phyloP scores from a whole-genome alignment of 1,284 basidiomycete genomes.

The Rugosomyces carneus region DNA sequence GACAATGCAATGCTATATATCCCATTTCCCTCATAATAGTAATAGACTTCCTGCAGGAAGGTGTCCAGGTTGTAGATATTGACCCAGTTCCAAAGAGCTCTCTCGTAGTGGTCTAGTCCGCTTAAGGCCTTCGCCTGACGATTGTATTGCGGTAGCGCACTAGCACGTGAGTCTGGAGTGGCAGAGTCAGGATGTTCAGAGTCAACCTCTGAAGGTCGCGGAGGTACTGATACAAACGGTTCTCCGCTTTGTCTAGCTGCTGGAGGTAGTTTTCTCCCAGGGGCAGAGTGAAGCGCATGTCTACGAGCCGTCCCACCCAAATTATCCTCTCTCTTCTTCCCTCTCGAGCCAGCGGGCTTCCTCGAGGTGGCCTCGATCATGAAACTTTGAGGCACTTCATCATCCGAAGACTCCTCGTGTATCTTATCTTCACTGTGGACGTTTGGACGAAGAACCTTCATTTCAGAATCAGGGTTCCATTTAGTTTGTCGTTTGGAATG shows the following conservation, averaged over 20 bases:
- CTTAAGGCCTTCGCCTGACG: slow-evolving; percentile 47
- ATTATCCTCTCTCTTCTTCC: slow-evolving; percentile 14
- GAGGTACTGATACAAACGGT: slow-evolving; percentile 45
- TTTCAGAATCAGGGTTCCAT: slow-evolving; percentile 52
- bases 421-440: slow-evolving; percentile 55
- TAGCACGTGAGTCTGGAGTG: slow-evolving; percentile 13
- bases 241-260: slow-evolving; percentile 25
- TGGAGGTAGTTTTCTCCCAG: slow-evolving; percentile 38
- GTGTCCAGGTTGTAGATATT: slow-evolving; percentile 96
- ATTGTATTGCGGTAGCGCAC: slow-evolving; percentile 17
- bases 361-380: slow-evolving; percentile 64
- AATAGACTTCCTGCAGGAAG: slow-evolving; percentile 93
- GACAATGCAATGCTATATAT: slow-evolving; percentile 91
- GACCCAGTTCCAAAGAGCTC: slow-evolving; percentile 97
- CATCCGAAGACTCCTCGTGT: slow-evolving; percentile 62
- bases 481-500: slow-evolving; percentile 43
- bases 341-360: slow-evolving; percentile 25
- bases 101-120: slow-evolving; percentile 80
- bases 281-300: slow-evolving; percentile 42
- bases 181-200: slow-evolving; percentile 26
- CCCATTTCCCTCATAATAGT: slow-evolving; percentile 94
- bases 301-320: slow-evolving; percentile 21
- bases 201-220: slow-evolving; percentile 61
- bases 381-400: slow-evolving; percentile 77
- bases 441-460: slow-evolving; percentile 57